Base-by-base conservation (phyloP, 495 filamentous ascomycete species). In the Neurospora sp. region DNA sequence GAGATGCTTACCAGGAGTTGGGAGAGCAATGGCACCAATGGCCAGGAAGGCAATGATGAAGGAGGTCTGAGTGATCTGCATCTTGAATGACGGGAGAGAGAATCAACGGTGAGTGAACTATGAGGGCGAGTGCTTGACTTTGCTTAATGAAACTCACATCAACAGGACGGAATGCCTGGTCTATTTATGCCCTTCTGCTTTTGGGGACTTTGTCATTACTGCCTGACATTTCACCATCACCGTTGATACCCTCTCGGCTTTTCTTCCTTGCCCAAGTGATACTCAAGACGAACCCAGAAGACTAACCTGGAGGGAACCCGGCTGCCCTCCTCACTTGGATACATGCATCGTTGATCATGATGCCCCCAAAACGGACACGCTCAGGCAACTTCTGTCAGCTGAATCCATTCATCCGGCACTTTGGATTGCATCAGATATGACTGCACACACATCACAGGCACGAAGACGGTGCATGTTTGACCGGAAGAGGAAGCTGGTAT, bases 11-110 rank as follows among this genome's bases (percentile, higher is more conserved):
- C 70, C 41, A 35, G 70, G 70, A 69, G 41, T 54, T 35, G 70
- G 70, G 27, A 71, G 20, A 2, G 70, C 70, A 69, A 59, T 59
- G 41, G 40, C 70, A 35, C 70, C 70, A 44, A 71, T 48, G 4
- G 70, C 40, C 20, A 71, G 41, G 20, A 71, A 54, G 27, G 70
- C 70, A 48, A 71, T 71, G 27, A 71, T 71, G 70, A 44, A 59
- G 3, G 70, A 59, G 70, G 42, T 69, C 14, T 62, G 54, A 62
- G 27, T 62, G 54, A 62, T 62, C 27, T 62, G 54, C 54, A 62
- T 62, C 54, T 16, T 62, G 12, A 62, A 62, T 31, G 23, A 35
- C 23, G 23, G 27, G 54, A 62, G 23, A 31, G 23, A 62, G 0
- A 3, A 16, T 62, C 54, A 62, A 23, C 12, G 54, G 12, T 14